phyloP scores from a whole-genome alignment of 2,329 filamentous ascomycete genomes.

The Cordyceps farinosa region DNA sequence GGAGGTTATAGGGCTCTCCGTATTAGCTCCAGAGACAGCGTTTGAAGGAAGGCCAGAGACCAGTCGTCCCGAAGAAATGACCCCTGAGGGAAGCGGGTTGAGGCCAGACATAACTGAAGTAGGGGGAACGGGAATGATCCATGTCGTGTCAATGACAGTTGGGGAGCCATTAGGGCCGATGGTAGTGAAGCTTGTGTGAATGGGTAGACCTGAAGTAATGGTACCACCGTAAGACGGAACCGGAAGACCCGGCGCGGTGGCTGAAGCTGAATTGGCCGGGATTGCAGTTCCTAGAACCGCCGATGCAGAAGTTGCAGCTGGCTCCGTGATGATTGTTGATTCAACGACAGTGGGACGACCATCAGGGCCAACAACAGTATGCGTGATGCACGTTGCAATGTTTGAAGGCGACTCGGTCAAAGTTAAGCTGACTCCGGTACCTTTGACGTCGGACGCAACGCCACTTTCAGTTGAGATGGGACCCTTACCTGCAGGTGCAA shows the following conservation, averaged over 20 bases:
- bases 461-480: not conserved
- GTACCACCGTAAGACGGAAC: not conserved
- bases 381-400: slow-evolving; percentile 25
- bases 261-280: not conserved
- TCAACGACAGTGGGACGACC: slow-evolving; percentile 34
- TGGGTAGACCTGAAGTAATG: slow-evolving; percentile 14
- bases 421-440: not conserved
- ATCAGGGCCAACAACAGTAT: slow-evolving; percentile 32
- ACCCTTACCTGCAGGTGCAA: not conserved
- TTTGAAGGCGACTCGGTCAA: not conserved
- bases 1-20: not conserved
- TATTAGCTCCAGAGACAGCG: not conserved
- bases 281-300: not conserved
- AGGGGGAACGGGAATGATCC: slow-evolving; percentile 22
- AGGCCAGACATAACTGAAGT: slow-evolving; percentile 18
- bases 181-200: slow-evolving; percentile 28
- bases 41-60: slow-evolving; percentile 8
- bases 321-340: slow-evolving; percentile 30
- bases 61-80: not conserved
- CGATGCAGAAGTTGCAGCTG: slow-evolving; percentile 13
- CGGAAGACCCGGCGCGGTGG: not conserved
- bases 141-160: slow-evolving; percentile 29
- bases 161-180: slow-evolving; percentile 28
- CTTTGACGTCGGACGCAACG: not conserved
- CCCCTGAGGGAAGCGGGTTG: not conserved